Base-by-base conservation (phyloP, 2,329 filamentous ascomycete genomes). In the Exserohilum turcica region DNA sequence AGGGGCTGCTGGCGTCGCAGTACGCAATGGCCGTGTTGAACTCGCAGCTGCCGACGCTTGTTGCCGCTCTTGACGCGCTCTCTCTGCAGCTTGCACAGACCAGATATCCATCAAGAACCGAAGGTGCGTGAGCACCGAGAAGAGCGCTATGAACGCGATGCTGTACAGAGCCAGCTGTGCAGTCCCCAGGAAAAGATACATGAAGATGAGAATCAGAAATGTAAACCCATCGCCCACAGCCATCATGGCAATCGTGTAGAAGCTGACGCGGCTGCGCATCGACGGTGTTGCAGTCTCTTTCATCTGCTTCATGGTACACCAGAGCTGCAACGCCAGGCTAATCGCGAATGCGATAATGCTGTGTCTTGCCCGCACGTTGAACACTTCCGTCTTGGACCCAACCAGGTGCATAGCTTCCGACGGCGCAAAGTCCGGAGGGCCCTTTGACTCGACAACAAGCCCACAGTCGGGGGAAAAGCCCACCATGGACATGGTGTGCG, bases 51-150 rank as follows among this genome's bases (percentile, higher is more conserved):
- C 52, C 3, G 68, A 52, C 39, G 77, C 76, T 48, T 76, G 72
- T 56, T 81, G 77, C 55, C 80, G 71, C 47, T 79, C 76, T 52
- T 71, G 68, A 40, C 75, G 70, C 39, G 72, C 72, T 16, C 76
- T 71, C 55, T 81, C 79, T 3, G 81, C 80, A 19, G 77, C 81
- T 65, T 87, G 85, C 2, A 86, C 82, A 16, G 80, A 79, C 85
- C 84, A 87, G n/a, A 88, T 84, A 47, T 87, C 84, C 76, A 86
- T 83, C 64, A 87, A 76, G 60, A 88, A 87, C 46, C 84, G 82
- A 76, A 87, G 85, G 28, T 84, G 84, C 50, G 86, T 83, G 52
- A 82, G 81, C 19, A 86, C 82, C 13, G 82, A 83, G 43, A 86
- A 78, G 57, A 86, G 82, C 1, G 83, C 79, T 15, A 87, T 68